Conservation (phyloP, 768 basidiomycete species). For the Boletales sp. region DNA sequence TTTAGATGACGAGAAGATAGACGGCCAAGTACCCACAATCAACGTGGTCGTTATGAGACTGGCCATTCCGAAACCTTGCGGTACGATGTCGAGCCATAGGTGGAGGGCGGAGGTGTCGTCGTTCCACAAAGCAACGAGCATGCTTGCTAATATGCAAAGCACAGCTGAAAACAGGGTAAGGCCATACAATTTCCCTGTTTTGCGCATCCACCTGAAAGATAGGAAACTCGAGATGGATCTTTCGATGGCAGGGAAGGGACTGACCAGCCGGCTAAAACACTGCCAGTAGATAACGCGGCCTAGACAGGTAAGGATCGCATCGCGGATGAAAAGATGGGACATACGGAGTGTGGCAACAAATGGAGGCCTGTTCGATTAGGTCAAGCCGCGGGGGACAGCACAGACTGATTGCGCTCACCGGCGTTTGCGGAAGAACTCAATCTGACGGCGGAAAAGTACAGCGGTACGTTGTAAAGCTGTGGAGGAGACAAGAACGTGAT, state of each 20-base stretch:
- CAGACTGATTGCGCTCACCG: conserved; percentile 43
- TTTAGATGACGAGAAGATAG: conserved; percentile 4
- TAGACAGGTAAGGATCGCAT: conserved; percentile 30
- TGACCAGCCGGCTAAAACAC: conserved; percentile 84
- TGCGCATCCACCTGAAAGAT: conserved; percentile 68
- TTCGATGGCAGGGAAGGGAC: conserved; percentile 20
- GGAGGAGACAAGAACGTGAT: conserved; percentile 6
- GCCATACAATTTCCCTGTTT: conserved; percentile 80
- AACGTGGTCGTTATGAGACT: conserved; percentile 83
- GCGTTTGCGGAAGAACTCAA: conserved; percentile 64
- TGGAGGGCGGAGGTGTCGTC: conserved; percentile 55
- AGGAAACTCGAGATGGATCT: conserved; percentile 6
- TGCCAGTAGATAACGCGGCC: conserved; percentile 81
- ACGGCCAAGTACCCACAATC: conserved; percentile 53
- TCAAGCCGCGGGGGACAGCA: conserved; percentile 7
- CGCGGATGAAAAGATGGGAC: conserved; percentile 19
- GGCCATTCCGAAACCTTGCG: conserved; percentile 82
- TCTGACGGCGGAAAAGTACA: conserved; percentile 86
- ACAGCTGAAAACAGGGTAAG: conserved; percentile 67
- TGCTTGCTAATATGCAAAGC: conserved; percentile 55
- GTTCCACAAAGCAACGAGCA: conserved; percentile 65
- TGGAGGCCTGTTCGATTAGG: conserved; percentile 58
- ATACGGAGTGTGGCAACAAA: conserved; percentile 85
- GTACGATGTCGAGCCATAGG: conserved; percentile 75
- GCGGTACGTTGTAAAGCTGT: conserved; percentile 81